These are phyloP conservation scores for Udeniomyces megalosporus DNA, from an alignment of 768 basidiomycete genomes.

Conservation along the genomic window DNA sequence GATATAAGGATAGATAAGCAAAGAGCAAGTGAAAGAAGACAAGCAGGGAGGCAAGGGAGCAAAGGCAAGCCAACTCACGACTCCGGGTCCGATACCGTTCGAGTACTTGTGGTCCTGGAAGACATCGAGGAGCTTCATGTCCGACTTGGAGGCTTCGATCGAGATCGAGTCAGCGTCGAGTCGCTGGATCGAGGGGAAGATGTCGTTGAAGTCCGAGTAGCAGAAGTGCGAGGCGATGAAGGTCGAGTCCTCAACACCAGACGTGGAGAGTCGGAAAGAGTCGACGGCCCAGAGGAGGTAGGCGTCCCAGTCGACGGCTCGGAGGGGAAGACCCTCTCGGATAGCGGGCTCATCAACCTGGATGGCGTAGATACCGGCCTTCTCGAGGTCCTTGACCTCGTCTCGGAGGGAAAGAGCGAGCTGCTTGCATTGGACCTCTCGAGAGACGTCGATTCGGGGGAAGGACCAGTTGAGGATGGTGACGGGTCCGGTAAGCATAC, in stretches of 20 bases:
- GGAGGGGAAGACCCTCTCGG: slow-evolving; percentile 95
- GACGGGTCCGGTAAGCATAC: slow-evolving; percentile 20
- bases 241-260: slow-evolving; percentile 81
- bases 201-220: slow-evolving; percentile 84
- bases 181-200: slow-evolving; percentile 91
- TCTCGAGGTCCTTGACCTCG: slow-evolving; percentile 81
- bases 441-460: slow-evolving; percentile 94
- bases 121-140: slow-evolving; percentile 89
- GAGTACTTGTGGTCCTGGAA: slow-evolving; percentile 93
- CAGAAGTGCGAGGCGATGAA: slow-evolving; percentile 99
- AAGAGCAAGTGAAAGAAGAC: neutral
- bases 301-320: slow-evolving; percentile 84
- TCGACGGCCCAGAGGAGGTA: slow-evolving; percentile 98
- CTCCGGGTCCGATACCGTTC: slow-evolving; percentile 56
- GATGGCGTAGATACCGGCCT: slow-evolving; percentile 92
- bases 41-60: neutral
- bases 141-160: slow-evolving; percentile 67
- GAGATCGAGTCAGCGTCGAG: slow-evolving; percentile 96
- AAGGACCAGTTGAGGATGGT: slow-evolving; percentile 99
- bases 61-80: neutral
- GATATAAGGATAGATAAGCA: neutral
- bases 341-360: slow-evolving; percentile 99
- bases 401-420: slow-evolving; percentile 94
- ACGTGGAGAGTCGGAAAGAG: slow-evolving; percentile 93
- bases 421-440: slow-evolving; percentile 95